A percentile compares a stretch with the other conserved stretches of the same genome.
These are phyloP conservation scores for Cytospora leucostoma DNA, from an alignment of 2,329 filamentous ascomycete species.

Conservation along the genomic window DNA sequence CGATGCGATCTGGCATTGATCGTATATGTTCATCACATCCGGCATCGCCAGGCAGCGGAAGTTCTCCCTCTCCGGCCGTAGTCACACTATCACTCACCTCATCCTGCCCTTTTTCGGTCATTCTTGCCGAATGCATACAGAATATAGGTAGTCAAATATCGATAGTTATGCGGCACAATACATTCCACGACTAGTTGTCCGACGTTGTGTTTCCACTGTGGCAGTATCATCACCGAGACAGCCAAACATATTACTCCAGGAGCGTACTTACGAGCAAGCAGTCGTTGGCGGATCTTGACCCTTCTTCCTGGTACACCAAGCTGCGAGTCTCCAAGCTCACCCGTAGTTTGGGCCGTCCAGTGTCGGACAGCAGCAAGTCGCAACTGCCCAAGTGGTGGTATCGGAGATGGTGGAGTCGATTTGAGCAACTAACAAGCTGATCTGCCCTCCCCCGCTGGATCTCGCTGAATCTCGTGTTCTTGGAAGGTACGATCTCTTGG, in stretches of 20 bases:
- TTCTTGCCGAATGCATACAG: not conserved
- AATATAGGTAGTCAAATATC: not conserved
- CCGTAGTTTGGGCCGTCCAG: not conserved
- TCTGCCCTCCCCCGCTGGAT: too few species aligned
- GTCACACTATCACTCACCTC: not conserved
- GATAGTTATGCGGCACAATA: not conserved
- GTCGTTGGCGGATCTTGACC: not conserved
- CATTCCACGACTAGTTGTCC: not conserved
- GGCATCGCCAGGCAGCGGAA: not conserved
- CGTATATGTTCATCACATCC: not conserved
- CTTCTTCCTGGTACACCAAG: not conserved
- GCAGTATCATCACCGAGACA: not conserved
- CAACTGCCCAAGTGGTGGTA: too few species aligned
- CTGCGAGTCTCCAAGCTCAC: not conserved
- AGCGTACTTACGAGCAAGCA: not conserved
- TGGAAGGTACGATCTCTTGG: too few species aligned
- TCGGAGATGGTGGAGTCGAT: too few species aligned
- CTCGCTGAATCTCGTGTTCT: not conserved
- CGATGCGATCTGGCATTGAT: conserved; percentile 4
- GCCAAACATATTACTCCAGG: not conserved
- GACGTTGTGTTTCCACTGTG: not conserved
- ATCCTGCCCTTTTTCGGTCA: not conserved
- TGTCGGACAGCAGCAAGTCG: too few species aligned
- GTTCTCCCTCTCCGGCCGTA: not conserved
- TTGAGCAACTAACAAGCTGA: too few species aligned